Base-by-base conservation (phyloP, 176 grass and related monocot species). In the Oryza nivara region DNA sequence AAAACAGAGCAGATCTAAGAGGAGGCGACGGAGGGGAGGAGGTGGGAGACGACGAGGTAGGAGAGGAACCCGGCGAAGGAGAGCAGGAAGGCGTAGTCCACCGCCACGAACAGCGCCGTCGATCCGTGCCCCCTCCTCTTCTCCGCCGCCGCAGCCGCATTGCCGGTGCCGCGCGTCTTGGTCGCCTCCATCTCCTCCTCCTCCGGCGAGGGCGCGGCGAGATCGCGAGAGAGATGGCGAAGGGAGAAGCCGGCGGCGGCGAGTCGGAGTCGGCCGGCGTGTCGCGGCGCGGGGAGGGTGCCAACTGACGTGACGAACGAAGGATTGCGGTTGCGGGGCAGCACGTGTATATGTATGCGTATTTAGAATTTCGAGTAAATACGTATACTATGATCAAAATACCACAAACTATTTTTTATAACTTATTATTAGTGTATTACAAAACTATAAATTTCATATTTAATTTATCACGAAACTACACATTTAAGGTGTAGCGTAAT, bases 31-130 rank as follows among this genome's bases (percentile, higher is more conserved):
- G 83, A 80, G 34, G 93, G 82, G 80, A 85, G 89, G 78, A 94
- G 38, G 38, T 89, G 63, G 68, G 82, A 89, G 25, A 85, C 79
- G 80, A 95, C 80, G 77, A 98, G 82, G 84, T 98, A 98, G 77
- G 89, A 86, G 91, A 98, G 93, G 75, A 93, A 89, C 41, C 82
- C 73, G 83, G 92, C 87, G 91, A 98, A 98, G 74, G 88, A 70
- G 75, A 94, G 79, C 30, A 98, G 89, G 93, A 98, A 95, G 58
- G 85, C 76, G 76, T 95, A 95, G 75, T 98, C 96, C 85, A 98
- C 70, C 76, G 63, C 64, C 74, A 98, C 91, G 87, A 95, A 98
- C 79, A 98, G 80, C 81, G 65, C 63, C 20, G 93, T 95, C 9
- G 93, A 95, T 73, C 93, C 88, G 78, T 98, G 93, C 35, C 79